Conservation (phyloP, 73 alveolate genomes). For the Paramecium sexaurelia region DNA sequence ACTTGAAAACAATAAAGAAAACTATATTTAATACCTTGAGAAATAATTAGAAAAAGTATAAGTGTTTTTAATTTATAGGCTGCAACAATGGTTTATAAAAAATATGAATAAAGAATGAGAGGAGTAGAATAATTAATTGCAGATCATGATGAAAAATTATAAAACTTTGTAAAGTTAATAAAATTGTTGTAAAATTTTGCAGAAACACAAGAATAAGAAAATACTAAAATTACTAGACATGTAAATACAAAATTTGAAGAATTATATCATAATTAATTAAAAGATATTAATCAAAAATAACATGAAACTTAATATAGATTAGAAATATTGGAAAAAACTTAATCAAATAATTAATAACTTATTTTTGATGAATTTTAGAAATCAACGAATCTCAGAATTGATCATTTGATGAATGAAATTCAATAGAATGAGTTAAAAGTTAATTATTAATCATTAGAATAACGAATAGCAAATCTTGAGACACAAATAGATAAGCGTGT, state of each 20-base stretch:
- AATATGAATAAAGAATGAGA: conserved; percentile 47
- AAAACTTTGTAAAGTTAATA: conserved; percentile 23
- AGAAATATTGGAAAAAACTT: background rate
- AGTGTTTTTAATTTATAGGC: background rate
- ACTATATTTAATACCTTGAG: conserved; percentile 19
- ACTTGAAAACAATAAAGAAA: conserved; percentile 1
- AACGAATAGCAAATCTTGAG: background rate
- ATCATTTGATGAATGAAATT: conserved; percentile 10
- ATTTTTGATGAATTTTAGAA: background rate
- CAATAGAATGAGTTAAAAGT: background rate
- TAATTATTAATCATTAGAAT: background rate
- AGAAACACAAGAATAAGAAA: conserved; percentile 44
- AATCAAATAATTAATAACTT: background rate
- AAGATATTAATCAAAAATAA: background rate
- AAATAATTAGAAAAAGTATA: conserved; percentile 31
- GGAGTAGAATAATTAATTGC: background rate
- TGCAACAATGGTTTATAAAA: background rate
- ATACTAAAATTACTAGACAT: background rate
- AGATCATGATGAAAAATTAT: conserved; percentile 36
- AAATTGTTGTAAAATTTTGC: conserved; percentile 48
- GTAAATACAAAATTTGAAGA: conserved; percentile 1
- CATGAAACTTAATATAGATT: background rate
- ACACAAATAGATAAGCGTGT: background rate
- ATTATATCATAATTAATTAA: conserved; percentile 14
- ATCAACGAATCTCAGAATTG: background rate